A percentile compares a stretch with the other conserved stretches of the same genome.
phyloP scores from a whole-genome alignment of 768 basidiomycete species.

The Collybia mongolica region DNA sequence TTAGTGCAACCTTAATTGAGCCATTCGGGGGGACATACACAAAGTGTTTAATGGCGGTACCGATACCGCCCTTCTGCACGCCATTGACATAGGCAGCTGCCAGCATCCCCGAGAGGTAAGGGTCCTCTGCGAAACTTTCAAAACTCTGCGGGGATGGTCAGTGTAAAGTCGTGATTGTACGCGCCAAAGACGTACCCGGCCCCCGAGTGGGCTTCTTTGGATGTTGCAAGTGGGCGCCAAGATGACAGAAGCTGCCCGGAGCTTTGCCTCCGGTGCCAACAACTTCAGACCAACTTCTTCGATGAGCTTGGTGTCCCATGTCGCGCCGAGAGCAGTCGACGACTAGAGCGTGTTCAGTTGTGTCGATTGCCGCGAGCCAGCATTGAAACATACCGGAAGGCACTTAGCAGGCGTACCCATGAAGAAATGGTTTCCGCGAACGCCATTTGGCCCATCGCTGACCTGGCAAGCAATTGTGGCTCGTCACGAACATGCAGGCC shows the following conservation, averaged over 20 bases:
- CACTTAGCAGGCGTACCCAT: constrained; percentile 82
- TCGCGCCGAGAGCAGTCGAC: constrained; percentile 73
- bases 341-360: constrained; percentile 31
- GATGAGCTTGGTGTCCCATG: constrained; percentile 68
- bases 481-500: background rate
- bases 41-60: constrained; percentile 80
- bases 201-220: constrained; percentile 78
- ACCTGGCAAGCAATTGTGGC: constrained; percentile 35
- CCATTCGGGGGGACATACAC: constrained; percentile 39
- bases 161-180: background rate
- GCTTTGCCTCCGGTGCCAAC: constrained; percentile 70
- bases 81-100: constrained; percentile 76
- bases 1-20: background rate
- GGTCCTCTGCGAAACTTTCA: constrained; percentile 81
- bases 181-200: constrained; percentile 42
- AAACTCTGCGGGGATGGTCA: constrained; percentile 46
- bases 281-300: constrained; percentile 60
- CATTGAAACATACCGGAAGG: constrained; percentile 48
- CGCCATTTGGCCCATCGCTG: constrained; percentile 80
- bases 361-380: background rate
- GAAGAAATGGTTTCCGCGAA: constrained; percentile 74
- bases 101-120: constrained; percentile 66
- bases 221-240: constrained; percentile 86
- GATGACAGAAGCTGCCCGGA: constrained; percentile 64
- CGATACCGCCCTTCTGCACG: constrained; percentile 74